phyloP scores from a whole-genome alignment of 768 basidiomycete species.

The Boletus tomentosulus region DNA sequence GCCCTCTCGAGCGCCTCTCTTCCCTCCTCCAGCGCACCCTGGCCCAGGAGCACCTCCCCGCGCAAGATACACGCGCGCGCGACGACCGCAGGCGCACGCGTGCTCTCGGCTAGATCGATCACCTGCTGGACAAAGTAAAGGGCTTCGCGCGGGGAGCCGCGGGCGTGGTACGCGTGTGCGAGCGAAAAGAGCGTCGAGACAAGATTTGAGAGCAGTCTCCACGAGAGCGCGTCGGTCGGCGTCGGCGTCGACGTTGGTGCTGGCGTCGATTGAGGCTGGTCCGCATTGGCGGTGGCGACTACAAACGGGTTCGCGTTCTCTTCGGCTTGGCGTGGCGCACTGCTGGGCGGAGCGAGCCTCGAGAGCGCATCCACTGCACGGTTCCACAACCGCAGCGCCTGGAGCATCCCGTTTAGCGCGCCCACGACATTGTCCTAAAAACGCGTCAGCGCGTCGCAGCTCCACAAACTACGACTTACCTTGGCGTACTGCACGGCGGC shows the following conservation, averaged over 20 bases:
- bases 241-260: background rate
- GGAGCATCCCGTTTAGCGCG: conserved; percentile 56
- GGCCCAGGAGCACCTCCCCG: conserved; percentile 66
- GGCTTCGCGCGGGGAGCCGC: conserved; percentile 82
- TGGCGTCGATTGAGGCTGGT: conserved; percentile 8
- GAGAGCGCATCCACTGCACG: conserved; percentile 67
- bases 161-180: conserved; percentile 55
- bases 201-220: conserved; percentile 73
- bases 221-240: conserved; percentile 58
- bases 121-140: conserved; percentile 82
- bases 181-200: conserved; percentile 63
- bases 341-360: conserved; percentile 46
- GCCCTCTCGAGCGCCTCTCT: conserved; percentile 50
- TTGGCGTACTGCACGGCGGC: conserved; percentile 63
- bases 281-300: conserved; percentile 23
- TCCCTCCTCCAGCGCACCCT: conserved; percentile 57
- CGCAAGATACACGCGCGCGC: conserved; percentile 63
- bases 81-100: conserved; percentile 61
- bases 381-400: conserved; percentile 76
- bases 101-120: conserved; percentile 60
- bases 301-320: conserved; percentile 55
- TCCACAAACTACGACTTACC: conserved; percentile 34
- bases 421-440: conserved; percentile 57
- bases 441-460: background rate
- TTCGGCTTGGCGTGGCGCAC: conserved; percentile 21